These are phyloP conservation scores for Luzula sylvatica DNA, from an alignment of 176 grass and related monocot genomes.

Conservation along the genomic window DNA sequence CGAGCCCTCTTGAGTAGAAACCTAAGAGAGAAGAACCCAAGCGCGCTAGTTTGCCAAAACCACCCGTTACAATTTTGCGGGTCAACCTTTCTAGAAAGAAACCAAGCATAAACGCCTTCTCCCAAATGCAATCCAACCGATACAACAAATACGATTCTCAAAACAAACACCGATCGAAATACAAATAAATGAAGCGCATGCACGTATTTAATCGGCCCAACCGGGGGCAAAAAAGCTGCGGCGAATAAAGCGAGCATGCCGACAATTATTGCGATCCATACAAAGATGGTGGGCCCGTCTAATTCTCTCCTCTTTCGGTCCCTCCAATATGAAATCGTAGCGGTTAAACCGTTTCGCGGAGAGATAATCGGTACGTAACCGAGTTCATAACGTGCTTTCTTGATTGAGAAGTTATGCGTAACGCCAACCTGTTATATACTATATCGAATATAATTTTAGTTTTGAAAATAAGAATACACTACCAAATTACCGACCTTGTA, in stretches of 20 bases:
- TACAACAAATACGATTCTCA: conserved; percentile 34
- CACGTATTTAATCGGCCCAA: conserved; percentile 45
- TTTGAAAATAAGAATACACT: too few species aligned
- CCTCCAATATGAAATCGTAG: conserved; percentile 58
- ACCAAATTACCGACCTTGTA: conserved; percentile 48
- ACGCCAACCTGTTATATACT: conserved; percentile 52
- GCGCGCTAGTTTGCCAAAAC: conserved; percentile 63
- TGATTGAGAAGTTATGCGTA: conserved; percentile 77
- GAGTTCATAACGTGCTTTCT: conserved; percentile 72
- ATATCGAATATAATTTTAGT: not conserved
- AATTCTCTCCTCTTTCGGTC: conserved; percentile 63
- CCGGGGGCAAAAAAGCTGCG: conserved; percentile 52
- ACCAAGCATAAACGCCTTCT: conserved; percentile 59
- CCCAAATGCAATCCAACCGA: conserved; percentile 26
- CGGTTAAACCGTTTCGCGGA: conserved; percentile 47
- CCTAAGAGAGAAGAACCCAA: conserved; percentile 54
- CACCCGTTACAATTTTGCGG: conserved; percentile 61
- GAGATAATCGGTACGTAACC: conserved; percentile 60
- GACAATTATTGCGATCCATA: conserved; percentile 27
- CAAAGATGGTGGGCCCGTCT: conserved; percentile 72
- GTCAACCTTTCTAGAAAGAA: conserved; percentile 58
- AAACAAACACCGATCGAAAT: conserved; percentile 31
- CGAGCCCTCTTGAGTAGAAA: conserved; percentile 61
- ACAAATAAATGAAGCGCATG: conserved; percentile 35
- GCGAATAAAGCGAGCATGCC: conserved; percentile 45